These are phyloP conservation scores for Mimosa pudica DNA, from an alignment of 306 rosid species.

Conservation along the genomic window DNA sequence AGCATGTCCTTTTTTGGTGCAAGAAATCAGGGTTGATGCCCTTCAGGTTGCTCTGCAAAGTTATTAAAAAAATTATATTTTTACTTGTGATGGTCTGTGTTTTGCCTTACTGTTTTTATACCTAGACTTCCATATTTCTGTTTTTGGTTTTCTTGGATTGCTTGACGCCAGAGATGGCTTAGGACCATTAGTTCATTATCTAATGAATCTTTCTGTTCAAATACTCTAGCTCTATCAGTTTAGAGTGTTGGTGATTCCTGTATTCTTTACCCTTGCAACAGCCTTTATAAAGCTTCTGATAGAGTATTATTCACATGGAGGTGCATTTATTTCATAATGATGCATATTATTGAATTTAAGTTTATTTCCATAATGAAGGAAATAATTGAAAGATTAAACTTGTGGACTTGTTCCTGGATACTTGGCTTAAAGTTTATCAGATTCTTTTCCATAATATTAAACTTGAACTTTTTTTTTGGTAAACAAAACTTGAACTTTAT, in stretches of 20 bases:
- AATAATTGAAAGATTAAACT: constrained; percentile 7
- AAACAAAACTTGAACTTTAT: constrained; percentile 19
- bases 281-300: constrained; percentile 19
- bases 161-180: too few relatives aligned
- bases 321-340: constrained; percentile 14
- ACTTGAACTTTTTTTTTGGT: constrained; percentile 14
- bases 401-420: background rate
- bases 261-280: constrained; percentile 4
- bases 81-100: background rate
- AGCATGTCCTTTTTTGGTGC: constrained; percentile 13
- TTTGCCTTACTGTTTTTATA: background rate
- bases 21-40: constrained; percentile 13
- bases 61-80: background rate
- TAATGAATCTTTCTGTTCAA: too few relatives aligned
- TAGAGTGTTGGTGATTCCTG: background rate
- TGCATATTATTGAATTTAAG: constrained; percentile 25
- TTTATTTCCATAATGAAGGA: constrained; percentile 6
- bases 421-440: background rate
- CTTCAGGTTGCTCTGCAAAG: constrained; percentile 12
- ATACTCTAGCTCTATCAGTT: too few relatives aligned
- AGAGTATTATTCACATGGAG: constrained; percentile 10
- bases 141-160: too few relatives aligned
- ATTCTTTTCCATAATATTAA: constrained; percentile 7
- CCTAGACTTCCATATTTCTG: too few relatives aligned
- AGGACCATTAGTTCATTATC: too few relatives aligned